Evolutionary conservation across 768 basidiomycete genomes (phyloP).

Genomic region (Leccinum obscurum): DNA sequence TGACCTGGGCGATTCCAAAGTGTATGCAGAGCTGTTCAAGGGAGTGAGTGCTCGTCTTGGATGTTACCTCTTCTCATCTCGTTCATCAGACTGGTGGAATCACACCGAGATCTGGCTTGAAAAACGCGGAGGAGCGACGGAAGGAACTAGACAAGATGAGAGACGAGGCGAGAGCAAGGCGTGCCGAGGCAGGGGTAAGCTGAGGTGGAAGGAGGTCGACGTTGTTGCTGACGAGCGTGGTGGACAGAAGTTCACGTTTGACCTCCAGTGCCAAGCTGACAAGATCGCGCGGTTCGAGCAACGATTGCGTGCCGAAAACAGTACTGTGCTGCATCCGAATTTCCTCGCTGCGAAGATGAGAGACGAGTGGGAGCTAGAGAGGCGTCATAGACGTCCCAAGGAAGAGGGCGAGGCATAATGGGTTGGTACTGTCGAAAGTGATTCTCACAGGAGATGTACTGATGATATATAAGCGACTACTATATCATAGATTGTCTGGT

Average conservation of each 20-base stretch:
- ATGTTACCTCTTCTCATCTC: slow-evolving; percentile 2
- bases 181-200: slow-evolving; percentile 55
- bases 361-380: slow-evolving; percentile 49
- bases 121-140: slow-evolving; percentile 64
- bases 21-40: slow-evolving; percentile 68
- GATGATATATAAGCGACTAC: slow-evolving; percentile 21
- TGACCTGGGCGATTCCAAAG: slow-evolving; percentile 57
- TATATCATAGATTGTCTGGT: slow-evolving; percentile 6
- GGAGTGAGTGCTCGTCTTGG: slow-evolving; percentile 37
- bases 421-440: slow-evolving; percentile 13
- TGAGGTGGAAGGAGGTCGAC: not conserved
- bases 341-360: slow-evolving; percentile 58
- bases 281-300: slow-evolving; percentile 68
- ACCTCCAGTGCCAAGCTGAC: slow-evolving; percentile 58
- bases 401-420: slow-evolving; percentile 38
- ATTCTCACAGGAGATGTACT: slow-evolving; percentile 11
- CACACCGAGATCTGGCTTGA: slow-evolving; percentile 46
- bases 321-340: slow-evolving; percentile 61
- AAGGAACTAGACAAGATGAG: slow-evolving; percentile 69
- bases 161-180: slow-evolving; percentile 63
- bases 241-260: slow-evolving; percentile 48
- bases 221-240: slow-evolving; percentile 11
- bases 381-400: slow-evolving; percentile 28
- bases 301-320: slow-evolving; percentile 45
- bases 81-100: slow-evolving; percentile 40